phyloP scores from a whole-genome alignment of 495 filamentous ascomycete genomes.

The Rhypophila decipiens region DNA sequence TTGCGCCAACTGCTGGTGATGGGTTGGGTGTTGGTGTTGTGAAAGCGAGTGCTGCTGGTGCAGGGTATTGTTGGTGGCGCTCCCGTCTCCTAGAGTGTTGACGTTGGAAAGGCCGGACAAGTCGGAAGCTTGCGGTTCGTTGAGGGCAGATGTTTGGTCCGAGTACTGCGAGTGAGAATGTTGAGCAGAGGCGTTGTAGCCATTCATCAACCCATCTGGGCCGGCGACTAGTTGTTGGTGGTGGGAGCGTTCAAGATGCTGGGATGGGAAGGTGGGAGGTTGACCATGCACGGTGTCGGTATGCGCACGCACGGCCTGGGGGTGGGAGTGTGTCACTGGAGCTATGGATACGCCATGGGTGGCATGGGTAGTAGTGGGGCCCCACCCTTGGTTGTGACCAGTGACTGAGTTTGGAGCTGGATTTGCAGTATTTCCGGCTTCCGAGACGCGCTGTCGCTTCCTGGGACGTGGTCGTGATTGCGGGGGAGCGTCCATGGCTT shows the following conservation, averaged over 20 bases:
- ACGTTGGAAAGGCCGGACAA: constrained; percentile 17
- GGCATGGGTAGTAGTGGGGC: constrained; percentile 1
- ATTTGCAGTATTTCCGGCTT: constrained; percentile 21
- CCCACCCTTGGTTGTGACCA: constrained; percentile 13
- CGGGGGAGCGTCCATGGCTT: constrained; percentile 11
- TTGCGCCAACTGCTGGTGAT: constrained; percentile 5
- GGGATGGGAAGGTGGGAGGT: constrained; percentile 21
- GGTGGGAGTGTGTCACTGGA: constrained; percentile 10
- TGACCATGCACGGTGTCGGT: constrained; percentile 25
- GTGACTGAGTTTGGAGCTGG: constrained; percentile 2
- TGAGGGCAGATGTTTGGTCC: constrained; percentile 21
- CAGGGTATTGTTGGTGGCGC: constrained; percentile 3
- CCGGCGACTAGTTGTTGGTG: constrained; percentile 24
- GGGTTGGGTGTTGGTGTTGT: constrained; percentile 9
- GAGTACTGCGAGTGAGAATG: constrained; percentile 21
- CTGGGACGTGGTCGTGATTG: constrained; percentile 23
- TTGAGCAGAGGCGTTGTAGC: constrained; percentile 20
- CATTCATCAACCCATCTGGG: constrained; percentile 24
- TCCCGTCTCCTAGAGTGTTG: constrained; percentile 18
- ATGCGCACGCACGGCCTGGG: constrained; percentile 23
- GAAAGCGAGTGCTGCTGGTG: constrained; percentile 17
- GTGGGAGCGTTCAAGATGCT: constrained; percentile 20
- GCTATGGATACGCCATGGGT: not conserved
- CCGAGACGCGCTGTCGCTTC: constrained; percentile 20
- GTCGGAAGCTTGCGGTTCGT: constrained; percentile 18